A percentile compares a stretch with the other conserved stretches of the same genome.
phyloP scores from a whole-genome alignment of 257 asterid genomes.

The Apocynum venetum region DNA sequence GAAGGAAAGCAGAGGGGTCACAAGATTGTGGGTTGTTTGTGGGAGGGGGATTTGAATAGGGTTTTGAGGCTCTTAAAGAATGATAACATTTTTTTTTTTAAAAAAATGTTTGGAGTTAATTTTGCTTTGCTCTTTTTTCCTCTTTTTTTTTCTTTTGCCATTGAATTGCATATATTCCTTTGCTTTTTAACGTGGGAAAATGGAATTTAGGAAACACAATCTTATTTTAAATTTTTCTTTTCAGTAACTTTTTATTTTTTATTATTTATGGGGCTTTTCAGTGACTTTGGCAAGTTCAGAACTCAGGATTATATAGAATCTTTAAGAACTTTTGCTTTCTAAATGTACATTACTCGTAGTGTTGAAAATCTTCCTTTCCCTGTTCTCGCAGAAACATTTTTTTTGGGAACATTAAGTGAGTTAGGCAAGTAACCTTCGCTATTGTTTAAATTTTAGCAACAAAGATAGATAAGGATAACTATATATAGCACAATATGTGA shows the following conservation, averaged over 20 bases:
- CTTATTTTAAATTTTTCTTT: no score
- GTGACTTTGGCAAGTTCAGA: not conserved
- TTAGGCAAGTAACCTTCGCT: no score
- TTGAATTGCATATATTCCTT: not conserved
- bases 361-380: not conserved
- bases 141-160: not conserved
- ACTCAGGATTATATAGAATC: not conserved
- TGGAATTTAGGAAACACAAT: not conserved
- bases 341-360: not conserved
- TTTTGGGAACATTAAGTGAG: no score
- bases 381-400: not conserved
- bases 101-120: not conserved
- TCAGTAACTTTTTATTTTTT: no score
- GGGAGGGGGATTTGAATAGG: not conserved
- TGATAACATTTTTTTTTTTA: no score
- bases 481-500: no score
- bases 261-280: not conserved
- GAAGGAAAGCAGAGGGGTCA: not conserved
- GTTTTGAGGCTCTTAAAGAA: not conserved
- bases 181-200: not conserved
- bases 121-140: not conserved
- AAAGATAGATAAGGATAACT: no score
- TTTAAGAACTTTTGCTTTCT: conserved; percentile 4
- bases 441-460: no score
- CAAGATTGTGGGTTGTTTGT: not conserved